Conservation (phyloP, 225 moss, liverwort and hornwort species). For the Ulota crispa region DNA sequence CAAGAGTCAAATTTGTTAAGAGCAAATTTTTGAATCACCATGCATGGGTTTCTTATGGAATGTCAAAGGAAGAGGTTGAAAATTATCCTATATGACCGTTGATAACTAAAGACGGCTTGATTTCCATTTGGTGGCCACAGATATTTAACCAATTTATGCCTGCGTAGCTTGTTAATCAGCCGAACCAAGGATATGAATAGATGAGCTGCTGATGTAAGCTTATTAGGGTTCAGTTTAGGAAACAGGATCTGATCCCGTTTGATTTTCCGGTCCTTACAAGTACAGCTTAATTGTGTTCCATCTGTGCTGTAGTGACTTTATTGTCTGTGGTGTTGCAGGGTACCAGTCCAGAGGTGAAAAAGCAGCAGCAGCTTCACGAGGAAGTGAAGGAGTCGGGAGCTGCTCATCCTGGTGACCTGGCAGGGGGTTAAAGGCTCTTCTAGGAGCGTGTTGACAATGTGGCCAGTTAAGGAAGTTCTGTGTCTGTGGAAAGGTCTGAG, state of each 20-base stretch:
- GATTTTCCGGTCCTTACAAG: background rate
- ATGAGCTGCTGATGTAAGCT: background rate
- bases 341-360: conserved; percentile 33
- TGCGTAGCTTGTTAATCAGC: background rate
- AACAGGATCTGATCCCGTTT: too few species aligned
- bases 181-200: background rate
- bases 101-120: background rate
- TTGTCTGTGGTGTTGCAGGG: conserved; percentile 24
- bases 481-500: background rate
- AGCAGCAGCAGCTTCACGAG: conserved; percentile 26
- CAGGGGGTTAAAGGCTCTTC: conserved; percentile 15
- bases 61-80: background rate
- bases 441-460: background rate
- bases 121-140: background rate
- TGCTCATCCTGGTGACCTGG: conserved; percentile 45
- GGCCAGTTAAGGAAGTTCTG: background rate
- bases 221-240: background rate
- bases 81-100: background rate
- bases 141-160: background rate
- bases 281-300: background rate
- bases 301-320: background rate
- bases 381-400: conserved; percentile 49
- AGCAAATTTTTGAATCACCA: background rate
- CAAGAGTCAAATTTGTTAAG: background rate
- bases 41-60: background rate